A percentile compares a stretch with the other conserved stretches of the same genome.
Evolutionary conservation across 73 alveolate genomes (phyloP).

Genomic region (Stentor coeruleus): DNA sequence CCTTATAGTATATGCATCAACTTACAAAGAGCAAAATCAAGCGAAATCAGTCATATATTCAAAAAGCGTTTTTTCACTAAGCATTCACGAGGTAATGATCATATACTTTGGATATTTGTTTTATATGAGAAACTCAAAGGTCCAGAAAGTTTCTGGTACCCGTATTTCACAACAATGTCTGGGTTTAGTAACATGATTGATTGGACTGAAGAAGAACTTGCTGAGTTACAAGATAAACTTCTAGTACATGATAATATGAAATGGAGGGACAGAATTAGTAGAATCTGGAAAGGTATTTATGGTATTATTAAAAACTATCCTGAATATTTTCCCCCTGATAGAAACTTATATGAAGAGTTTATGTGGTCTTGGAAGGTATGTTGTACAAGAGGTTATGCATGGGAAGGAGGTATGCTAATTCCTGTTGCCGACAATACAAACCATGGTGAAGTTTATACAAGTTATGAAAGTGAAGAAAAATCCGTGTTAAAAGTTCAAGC

Average conservation of each 20-base stretch:
- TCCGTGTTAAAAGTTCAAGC: not conserved
- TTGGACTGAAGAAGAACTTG: slow-evolving; percentile 33
- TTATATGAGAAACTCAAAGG: slow-evolving; percentile 48
- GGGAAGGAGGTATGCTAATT: slow-evolving; percentile 27
- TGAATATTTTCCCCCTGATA: slow-evolving; percentile 47
- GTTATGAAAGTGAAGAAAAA: not conserved
- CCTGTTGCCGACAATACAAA: slow-evolving; percentile 15
- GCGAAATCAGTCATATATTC: slow-evolving; percentile 44
- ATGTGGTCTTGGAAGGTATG: slow-evolving; percentile 5
- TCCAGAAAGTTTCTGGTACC: slow-evolving; percentile 41
- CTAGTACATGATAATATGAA: slow-evolving; percentile 24
- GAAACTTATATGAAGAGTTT: not conserved
- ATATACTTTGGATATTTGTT: slow-evolving; percentile 24
- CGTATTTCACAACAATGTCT: slow-evolving; percentile 35
- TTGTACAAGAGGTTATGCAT: slow-evolving; percentile 15
- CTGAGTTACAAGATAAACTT: slow-evolving; percentile 34
- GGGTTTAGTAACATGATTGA: slow-evolving; percentile 27
- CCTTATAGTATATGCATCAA: slow-evolving; percentile 41
- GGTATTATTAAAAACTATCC: slow-evolving; percentile 31
- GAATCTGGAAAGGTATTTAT: slow-evolving; percentile 31
- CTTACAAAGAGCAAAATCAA: slow-evolving; percentile 34
- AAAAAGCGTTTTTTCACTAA: slow-evolving; percentile 35
- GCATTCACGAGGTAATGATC: slow-evolving; percentile 34
- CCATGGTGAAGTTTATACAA: not conserved
- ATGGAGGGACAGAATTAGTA: slow-evolving; percentile 28